phyloP scores from a whole-genome alignment of 345 rosid genomes.

The Erodium maritimum region DNA sequence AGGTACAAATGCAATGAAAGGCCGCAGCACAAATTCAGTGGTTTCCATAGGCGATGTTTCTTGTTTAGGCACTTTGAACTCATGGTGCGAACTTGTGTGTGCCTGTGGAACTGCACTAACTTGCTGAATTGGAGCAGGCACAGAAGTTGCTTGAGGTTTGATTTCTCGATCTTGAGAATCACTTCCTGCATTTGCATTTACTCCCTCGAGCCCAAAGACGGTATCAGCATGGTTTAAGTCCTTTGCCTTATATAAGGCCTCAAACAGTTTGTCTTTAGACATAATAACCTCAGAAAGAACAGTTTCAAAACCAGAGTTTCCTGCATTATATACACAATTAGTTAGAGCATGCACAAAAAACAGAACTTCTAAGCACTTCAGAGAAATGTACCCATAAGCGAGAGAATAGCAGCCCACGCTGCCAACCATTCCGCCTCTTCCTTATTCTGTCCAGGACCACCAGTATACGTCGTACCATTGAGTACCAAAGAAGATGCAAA shows the following conservation, averaged over 20 bases:
- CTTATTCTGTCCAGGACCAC: conserved; percentile 22
- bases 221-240: conserved; percentile 5
- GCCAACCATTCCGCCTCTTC: conserved; percentile 46
- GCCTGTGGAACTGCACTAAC: no score
- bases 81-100: no score
- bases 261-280: conserved; percentile 25
- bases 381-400: conserved; percentile 24
- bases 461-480: conserved; percentile 20
- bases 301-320: conserved; percentile 9
- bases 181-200: not conserved
- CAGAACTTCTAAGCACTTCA: not conserved
- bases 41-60: no score
- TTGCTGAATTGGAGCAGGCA: no score
- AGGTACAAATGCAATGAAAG: no score
- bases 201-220: not conserved
- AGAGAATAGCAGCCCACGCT: conserved; percentile 24
- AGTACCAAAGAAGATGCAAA: conserved; percentile 24
- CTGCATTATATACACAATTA: conserved; percentile 11
- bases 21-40: no score
- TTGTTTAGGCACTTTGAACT: no score
- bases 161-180: no score
- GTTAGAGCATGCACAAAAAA: not conserved
- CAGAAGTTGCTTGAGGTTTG: no score
- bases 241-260: conserved; percentile 12
- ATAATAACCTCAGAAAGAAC: conserved; percentile 21